These are phyloP conservation scores for Emiliania huxleyi DNA, from an alignment of 78 protist species.

Conservation along the genomic window DNA sequence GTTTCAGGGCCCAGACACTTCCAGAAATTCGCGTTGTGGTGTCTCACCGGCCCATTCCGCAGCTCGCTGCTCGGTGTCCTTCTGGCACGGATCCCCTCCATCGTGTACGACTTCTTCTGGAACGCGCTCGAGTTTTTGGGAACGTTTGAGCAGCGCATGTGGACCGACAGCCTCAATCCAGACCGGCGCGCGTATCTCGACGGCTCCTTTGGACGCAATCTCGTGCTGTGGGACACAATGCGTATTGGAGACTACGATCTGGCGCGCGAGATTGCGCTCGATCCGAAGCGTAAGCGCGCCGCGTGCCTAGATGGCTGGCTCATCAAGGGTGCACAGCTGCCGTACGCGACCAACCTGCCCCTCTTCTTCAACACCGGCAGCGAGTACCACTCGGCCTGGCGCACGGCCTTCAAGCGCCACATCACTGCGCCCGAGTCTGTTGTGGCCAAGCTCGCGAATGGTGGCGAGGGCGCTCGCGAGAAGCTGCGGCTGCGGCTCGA, in stretches of 20 bases:
- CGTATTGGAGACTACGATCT: neutral
- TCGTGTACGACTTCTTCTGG: neutral
- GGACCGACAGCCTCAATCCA: neutral
- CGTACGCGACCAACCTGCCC: neutral
- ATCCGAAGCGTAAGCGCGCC: neutral
- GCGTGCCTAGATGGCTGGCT: neutral
- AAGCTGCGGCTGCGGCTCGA: neutral
- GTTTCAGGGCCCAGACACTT: neutral
- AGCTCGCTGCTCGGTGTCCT: neutral
- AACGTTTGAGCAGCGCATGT: neutral
- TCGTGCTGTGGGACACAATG: neutral
- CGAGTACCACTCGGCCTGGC: neutral
- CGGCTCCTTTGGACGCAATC: neutral
- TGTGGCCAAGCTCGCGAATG: neutral
- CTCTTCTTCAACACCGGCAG: neutral
- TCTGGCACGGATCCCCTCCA: neutral
- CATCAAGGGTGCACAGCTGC: neutral
- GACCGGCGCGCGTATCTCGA: neutral
- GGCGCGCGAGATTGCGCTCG: neutral
- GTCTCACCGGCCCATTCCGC: neutral
- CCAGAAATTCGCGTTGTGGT: neutral
- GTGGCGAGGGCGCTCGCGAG: neutral
- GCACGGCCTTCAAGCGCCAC: neutral
- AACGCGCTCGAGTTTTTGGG: neutral
- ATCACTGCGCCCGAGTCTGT: neutral